Evolutionary conservation across 2,329 filamentous ascomycete genomes (phyloP).

Genomic region (Neospermospora avenae): DNA sequence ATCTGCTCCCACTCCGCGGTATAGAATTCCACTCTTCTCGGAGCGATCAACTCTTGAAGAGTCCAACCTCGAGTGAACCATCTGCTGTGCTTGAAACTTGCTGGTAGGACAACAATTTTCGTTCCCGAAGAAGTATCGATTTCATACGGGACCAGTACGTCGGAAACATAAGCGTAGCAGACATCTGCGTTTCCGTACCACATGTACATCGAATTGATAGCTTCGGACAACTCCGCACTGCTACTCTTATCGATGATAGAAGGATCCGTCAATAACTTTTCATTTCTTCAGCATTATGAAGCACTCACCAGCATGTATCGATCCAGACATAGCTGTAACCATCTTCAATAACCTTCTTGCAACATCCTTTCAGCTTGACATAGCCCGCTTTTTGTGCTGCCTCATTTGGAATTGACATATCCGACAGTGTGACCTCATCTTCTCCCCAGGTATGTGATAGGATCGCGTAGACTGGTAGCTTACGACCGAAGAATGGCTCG

Average conservation of each 20-base stretch:
- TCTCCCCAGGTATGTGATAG: background rate
- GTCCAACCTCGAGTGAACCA: background rate
- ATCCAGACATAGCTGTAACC: background rate
- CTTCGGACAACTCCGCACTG: slow-evolving; percentile 1
- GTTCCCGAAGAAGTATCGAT: no score
- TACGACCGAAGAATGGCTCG: background rate
- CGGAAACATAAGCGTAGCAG: slow-evolving; percentile 2
- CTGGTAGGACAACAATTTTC: background rate
- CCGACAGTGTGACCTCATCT: background rate
- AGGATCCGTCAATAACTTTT: no score
- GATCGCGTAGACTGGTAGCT: background rate
- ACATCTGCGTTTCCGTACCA: background rate
- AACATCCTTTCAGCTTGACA: background rate
- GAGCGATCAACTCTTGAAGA: background rate
- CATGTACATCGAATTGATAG: slow-evolving; percentile 5
- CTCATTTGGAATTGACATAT: background rate
- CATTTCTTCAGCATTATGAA: no score
- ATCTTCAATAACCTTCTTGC: background rate
- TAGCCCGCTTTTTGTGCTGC: background rate
- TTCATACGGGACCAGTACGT: no score
- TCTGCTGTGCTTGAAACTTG: background rate
- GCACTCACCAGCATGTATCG: background rate
- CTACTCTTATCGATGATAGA: slow-evolving; percentile 7
- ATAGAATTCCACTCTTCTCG: background rate
- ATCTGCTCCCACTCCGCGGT: background rate